These are phyloP conservation scores for Silene conica DNA, from an alignment of 148 eudicot genomes.

Conservation along the genomic window DNA sequence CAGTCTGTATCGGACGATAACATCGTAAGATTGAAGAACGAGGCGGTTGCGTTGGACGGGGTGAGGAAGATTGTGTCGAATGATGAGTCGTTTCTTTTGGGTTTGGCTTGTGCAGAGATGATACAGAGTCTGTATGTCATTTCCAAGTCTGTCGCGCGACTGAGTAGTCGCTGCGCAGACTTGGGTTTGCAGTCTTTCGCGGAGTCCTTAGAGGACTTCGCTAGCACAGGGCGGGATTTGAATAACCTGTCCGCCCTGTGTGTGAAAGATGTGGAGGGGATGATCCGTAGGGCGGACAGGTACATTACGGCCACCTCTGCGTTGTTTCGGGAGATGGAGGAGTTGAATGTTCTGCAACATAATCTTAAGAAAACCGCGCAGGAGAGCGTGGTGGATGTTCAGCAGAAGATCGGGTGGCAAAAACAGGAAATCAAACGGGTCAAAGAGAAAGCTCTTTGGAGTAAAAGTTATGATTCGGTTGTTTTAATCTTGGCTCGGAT, in stretches of 20 bases:
- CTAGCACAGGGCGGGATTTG: conserved; percentile 58
- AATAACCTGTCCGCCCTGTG: conserved; percentile 40
- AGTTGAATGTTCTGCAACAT: conserved; percentile 25
- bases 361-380: conserved; percentile 21
- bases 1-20: conserved; percentile 64
- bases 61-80: conserved; percentile 71
- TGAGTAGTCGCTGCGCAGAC: conserved; percentile 39
- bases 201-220: conserved; percentile 45
- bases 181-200: conserved; percentile 39
- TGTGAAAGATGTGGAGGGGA: conserved; percentile 52
- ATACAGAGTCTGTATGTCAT: conserved; percentile 41
- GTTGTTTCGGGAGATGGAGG: conserved; percentile 65
- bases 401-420: conserved; percentile 65
- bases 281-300: conserved; percentile 46
- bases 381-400: conserved; percentile 38
- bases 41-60: conserved; percentile 51
- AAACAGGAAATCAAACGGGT: conserved; percentile 58
- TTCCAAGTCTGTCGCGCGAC: conserved; percentile 38
- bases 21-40: conserved; percentile 45
- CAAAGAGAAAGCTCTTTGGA: conserved; percentile 71
- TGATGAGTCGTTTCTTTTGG: conserved; percentile 62
- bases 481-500: conserved; percentile 47
- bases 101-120: conserved; percentile 67
- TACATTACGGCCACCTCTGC: conserved; percentile 43
- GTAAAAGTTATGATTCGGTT: conserved; percentile 52